Evolutionary conservation across 2,329 filamentous ascomycete species (phyloP).

Genomic region (Alternaria brassicae): DNA sequence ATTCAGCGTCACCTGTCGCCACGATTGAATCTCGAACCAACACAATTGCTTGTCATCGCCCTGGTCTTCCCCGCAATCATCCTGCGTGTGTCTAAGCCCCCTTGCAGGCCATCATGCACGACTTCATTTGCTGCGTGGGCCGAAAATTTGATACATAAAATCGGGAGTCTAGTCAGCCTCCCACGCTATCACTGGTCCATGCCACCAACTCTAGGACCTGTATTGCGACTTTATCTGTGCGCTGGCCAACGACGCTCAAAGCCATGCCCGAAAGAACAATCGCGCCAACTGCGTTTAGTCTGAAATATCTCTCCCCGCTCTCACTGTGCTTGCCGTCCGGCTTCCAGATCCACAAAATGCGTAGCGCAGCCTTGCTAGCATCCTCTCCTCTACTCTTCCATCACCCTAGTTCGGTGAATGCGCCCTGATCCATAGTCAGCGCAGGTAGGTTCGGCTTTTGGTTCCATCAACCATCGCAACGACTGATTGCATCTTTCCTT

Average conservation of each 20-base stretch:
- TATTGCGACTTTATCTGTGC: constrained; percentile 43
- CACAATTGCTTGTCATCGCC: constrained; percentile 23
- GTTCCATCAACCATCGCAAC: constrained; percentile 22
- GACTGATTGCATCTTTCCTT: constrained; percentile 12
- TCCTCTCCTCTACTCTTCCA: constrained; percentile 25
- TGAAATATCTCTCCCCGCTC: constrained; percentile 46
- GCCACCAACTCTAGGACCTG: constrained; percentile 21
- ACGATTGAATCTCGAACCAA: constrained; percentile 22
- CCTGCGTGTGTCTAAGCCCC: constrained; percentile 39
- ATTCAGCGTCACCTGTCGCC: constrained; percentile 35
- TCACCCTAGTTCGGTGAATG: constrained; percentile 24
- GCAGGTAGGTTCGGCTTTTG: constrained; percentile 27
- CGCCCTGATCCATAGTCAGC: constrained; percentile 36
- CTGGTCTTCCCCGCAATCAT: constrained; percentile 50
- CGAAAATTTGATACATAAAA: constrained; percentile 33
- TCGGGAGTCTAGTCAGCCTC: constrained; percentile 40
- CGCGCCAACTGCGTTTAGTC: constrained; percentile 48
- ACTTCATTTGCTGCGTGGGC: constrained; percentile 43
- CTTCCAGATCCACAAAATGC: constrained; percentile 39
- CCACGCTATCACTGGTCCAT: constrained; percentile 35
- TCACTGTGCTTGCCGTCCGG: constrained; percentile 27
- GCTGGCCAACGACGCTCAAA: constrained; percentile 37
- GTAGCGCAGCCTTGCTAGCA: constrained; percentile 29
- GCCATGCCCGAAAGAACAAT: constrained; percentile 33
- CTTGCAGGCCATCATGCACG: constrained; percentile 53